These are phyloP conservation scores for Pueraria montana DNA, from an alignment of 306 rosid genomes.

Conservation along the genomic window DNA sequence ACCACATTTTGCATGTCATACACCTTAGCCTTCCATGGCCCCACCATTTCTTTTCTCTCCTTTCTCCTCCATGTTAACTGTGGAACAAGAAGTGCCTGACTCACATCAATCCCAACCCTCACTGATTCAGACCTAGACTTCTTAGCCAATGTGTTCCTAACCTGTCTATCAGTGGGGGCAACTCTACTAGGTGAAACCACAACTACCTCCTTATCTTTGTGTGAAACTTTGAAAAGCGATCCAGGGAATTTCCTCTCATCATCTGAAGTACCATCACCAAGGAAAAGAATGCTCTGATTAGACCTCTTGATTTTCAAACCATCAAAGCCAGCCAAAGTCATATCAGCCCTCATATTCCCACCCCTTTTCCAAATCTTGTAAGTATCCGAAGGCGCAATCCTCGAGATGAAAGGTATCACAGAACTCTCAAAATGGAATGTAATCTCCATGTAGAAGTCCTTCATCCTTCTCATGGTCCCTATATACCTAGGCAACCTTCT, in stretches of 20 bases:
- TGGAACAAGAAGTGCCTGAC: constrained; percentile 83
- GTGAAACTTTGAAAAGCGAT: constrained; percentile 71
- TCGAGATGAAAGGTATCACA: constrained; percentile 93
- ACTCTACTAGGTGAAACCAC: constrained; percentile 50
- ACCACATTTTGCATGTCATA: constrained; percentile 93
- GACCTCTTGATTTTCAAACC: constrained; percentile 90
- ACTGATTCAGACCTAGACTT: constrained; percentile 65
- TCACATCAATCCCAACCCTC: constrained; percentile 82
- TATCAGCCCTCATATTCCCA: constrained; percentile 92
- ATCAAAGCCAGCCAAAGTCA: constrained; percentile 97
- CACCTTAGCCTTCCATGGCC: constrained; percentile 87
- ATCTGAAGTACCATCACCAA: constrained; percentile 78
- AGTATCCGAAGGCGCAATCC: constrained; percentile 97
- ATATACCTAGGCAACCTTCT: constrained; percentile 86
- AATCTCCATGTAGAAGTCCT: constrained; percentile 94
- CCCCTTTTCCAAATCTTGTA: constrained; percentile 96
- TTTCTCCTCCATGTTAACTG: constrained; percentile 89
- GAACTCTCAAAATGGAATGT: constrained; percentile 96
- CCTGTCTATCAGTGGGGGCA: constrained; percentile 68
- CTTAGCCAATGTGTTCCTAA: constrained; percentile 56
- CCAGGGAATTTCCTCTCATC: constrained; percentile 69
- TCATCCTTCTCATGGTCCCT: constrained; percentile 82
- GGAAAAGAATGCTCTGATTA: constrained; percentile 82
- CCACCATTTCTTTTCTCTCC: constrained; percentile 84
- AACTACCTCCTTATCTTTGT: constrained; percentile 76